Conservation (phyloP, 345 rosid genomes). For the Rhodamnia argentea region DNA sequence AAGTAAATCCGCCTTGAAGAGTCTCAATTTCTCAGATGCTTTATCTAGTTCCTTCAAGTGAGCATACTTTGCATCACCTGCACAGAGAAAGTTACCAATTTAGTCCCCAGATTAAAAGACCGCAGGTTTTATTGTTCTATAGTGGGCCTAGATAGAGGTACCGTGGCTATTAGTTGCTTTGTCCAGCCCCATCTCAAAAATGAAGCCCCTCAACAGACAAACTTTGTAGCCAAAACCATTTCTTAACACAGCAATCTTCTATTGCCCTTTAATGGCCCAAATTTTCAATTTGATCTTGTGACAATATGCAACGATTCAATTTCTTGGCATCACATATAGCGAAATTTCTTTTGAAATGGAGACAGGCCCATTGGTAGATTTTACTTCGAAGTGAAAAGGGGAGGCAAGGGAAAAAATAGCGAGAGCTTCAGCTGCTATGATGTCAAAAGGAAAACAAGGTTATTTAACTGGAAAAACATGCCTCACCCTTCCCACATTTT, state of each 20-base stretch:
- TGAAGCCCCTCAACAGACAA: not conserved
- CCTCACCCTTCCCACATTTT: not conserved
- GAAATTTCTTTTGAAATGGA: not conserved
- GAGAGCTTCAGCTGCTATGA: not conserved
- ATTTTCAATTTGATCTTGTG: not conserved
- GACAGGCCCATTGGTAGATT: not conserved
- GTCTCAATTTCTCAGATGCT: slow-evolving; percentile 18
- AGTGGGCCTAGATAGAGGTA: not conserved
- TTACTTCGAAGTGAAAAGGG: not conserved
- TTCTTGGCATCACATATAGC: not conserved
- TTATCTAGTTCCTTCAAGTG: slow-evolving; percentile 16
- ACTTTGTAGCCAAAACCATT: not conserved
- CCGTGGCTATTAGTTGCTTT: not conserved
- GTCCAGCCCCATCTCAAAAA: not conserved
- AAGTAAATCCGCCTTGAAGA: slow-evolving; percentile 24
- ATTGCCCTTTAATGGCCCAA: not conserved
- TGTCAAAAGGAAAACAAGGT: not conserved
- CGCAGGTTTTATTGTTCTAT: not conserved
- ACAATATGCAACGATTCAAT: not conserved
- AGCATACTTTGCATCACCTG: slow-evolving; percentile 13
- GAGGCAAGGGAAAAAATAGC: not conserved
- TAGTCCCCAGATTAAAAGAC: not conserved
- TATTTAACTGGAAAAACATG: not conserved
- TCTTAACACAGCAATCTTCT: not conserved
- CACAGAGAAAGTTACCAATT: not conserved